A percentile compares a stretch with the other conserved stretches of the same genome.
These are phyloP conservation scores for Trametopsis cervina DNA, from an alignment of 768 basidiomycete species.

Conservation along the genomic window DNA sequence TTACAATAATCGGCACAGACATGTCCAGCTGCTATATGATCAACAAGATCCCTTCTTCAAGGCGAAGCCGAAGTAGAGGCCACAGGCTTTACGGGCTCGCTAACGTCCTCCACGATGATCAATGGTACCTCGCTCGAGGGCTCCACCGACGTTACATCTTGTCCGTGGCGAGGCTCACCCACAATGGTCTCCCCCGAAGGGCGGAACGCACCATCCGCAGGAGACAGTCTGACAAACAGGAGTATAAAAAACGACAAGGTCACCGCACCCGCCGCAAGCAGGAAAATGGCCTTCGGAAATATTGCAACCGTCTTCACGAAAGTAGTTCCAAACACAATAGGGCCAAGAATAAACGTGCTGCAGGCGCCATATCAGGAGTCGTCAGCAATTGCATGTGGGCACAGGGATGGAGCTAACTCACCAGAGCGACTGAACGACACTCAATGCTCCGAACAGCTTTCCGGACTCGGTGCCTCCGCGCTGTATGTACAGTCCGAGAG, in stretches of 20 bases:
- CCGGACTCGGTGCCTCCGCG: slow-evolving; percentile 59
- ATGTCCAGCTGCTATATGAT: no score
- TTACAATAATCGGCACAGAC: no score
- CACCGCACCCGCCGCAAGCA: slow-evolving; percentile 39
- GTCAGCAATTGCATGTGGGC: no score
- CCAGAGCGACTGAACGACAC: slow-evolving; percentile 67
- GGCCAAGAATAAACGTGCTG: slow-evolving; percentile 64
- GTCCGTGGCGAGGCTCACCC: neutral
- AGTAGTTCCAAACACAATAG: slow-evolving; percentile 63
- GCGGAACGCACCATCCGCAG: neutral
- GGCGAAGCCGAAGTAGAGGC: no score
- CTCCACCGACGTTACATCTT: neutral
- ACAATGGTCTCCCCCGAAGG: slow-evolving; percentile 14
- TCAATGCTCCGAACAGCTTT: slow-evolving; percentile 72
- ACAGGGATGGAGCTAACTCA: slow-evolving; percentile 27
- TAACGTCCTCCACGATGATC: slow-evolving; percentile 9
- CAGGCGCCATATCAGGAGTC: no score
- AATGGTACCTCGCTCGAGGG: slow-evolving; percentile 6
- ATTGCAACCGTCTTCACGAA: slow-evolving; percentile 65
- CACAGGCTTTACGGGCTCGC: no score
- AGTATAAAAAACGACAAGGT: slow-evolving; percentile 38
- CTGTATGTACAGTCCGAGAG: slow-evolving; percentile 57
- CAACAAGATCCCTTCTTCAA: no score
- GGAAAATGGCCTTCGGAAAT: slow-evolving; percentile 66
- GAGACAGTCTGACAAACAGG: slow-evolving; percentile 38